Conservation (phyloP, 2,329 filamentous ascomycete genomes). For the Aulographum hederae region DNA sequence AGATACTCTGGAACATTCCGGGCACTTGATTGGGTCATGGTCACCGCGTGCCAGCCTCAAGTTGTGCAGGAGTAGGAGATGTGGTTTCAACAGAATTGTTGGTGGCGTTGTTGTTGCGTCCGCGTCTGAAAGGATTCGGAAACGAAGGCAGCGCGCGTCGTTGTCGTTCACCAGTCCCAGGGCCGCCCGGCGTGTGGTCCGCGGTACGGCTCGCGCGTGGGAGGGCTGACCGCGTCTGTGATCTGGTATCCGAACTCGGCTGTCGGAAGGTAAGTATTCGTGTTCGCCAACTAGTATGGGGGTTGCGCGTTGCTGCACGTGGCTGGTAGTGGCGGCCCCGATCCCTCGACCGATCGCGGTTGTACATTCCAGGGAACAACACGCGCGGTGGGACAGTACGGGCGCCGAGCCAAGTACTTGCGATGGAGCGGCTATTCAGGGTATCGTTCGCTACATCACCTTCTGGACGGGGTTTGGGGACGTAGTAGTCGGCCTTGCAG, state of each 20-base stretch:
- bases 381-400: neutral
- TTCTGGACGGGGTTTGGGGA: conserved; percentile 69
- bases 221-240: neutral
- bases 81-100: neutral
- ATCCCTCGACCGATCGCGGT: neutral
- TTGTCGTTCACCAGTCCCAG: neutral
- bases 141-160: neutral
- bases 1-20: no score
- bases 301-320: neutral
- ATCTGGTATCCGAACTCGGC: neutral
- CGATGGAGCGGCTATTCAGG: neutral
- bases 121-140: neutral
- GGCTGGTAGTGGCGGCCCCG: neutral
- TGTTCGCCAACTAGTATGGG: neutral
- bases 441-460: conserved; percentile 10
- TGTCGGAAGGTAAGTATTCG: neutral
- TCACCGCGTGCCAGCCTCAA: conserved; percentile 7
- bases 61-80: conserved; percentile 6
- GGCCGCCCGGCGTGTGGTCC: neutral
- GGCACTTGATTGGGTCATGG: no score
- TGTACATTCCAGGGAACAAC: neutral
- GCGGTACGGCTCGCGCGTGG: neutral
- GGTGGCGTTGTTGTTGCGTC: no score
- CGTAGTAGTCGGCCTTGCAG: conserved; percentile 96
- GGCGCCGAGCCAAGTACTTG: neutral